Percentiles rank a stretch among this genome's conserved stretches.
These are phyloP conservation scores for Magnusiomyces tetraspermus DNA, from an alignment of 1,139 yeast genomes.

Conservation along the genomic window DNA sequence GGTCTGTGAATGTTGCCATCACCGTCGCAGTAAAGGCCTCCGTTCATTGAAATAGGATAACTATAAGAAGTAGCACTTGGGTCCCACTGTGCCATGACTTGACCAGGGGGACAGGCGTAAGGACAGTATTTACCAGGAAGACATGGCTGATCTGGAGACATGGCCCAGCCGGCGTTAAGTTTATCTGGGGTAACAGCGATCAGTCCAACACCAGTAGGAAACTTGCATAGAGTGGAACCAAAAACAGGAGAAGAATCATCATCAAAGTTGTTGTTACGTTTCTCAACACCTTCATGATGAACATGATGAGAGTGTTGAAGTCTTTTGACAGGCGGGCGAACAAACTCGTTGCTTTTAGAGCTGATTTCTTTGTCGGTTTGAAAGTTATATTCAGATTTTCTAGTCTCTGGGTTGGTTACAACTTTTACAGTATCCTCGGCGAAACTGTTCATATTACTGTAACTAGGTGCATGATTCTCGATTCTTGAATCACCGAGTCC, in stretches of 20 bases:
- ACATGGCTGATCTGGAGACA: constrained; percentile 69
- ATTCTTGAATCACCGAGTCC: too few relatives aligned
- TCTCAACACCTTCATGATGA: neutral
- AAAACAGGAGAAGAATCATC: neutral
- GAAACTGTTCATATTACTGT: too few relatives aligned
- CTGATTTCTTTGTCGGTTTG: neutral
- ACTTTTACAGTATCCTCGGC: too few relatives aligned
- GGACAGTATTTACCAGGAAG: constrained; percentile 72
- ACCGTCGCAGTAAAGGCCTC: constrained; percentile 68
- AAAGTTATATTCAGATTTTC: too few relatives aligned
- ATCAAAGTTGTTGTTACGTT: neutral
- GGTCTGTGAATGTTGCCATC: constrained; percentile 63
- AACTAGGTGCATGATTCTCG: too few relatives aligned
- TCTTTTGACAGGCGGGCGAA: neutral
- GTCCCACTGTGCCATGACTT: constrained; percentile 66
- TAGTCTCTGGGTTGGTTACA: too few relatives aligned
- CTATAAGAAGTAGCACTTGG: constrained; percentile 69
- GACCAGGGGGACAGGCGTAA: constrained; percentile 81
- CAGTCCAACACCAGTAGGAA: constrained; percentile 59
- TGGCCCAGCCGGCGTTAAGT: constrained; percentile 77
- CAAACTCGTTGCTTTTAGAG: neutral
- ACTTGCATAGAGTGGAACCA: constrained; percentile 39
- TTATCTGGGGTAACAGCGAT: constrained; percentile 54
- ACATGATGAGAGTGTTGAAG: neutral
- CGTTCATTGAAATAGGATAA: constrained; percentile 70